A percentile compares a stretch with the other conserved stretches of the same genome.
Conservation (phyloP, 1,139 yeast species). For the Scheffersomyces parashehatae region DNA sequence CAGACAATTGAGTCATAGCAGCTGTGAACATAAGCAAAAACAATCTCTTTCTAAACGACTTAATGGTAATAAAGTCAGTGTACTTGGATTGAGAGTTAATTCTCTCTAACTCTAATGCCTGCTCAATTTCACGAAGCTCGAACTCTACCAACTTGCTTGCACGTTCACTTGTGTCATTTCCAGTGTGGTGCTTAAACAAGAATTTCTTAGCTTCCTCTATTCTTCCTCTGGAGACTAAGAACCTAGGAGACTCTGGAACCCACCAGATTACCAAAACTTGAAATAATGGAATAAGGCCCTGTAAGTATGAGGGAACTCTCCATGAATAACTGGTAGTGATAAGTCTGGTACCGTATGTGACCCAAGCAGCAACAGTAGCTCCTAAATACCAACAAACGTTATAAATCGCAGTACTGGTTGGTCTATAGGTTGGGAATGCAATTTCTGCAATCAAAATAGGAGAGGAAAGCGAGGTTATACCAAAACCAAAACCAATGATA, state of each 20-base stretch:
- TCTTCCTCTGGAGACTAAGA: constrained; percentile 35
- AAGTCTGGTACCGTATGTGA: constrained; percentile 47
- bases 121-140: constrained; percentile 47
- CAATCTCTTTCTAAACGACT: constrained; percentile 47
- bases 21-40: constrained; percentile 36
- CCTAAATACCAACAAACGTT: constrained; percentile 49
- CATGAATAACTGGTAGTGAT: constrained; percentile 34
- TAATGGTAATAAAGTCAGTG: constrained; percentile 34
- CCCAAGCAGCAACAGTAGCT: constrained; percentile 56
- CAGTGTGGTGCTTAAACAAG: constrained; percentile 44
- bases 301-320: constrained; percentile 50
- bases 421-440: constrained; percentile 51
- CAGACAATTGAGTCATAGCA: constrained; percentile 48
- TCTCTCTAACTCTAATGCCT: constrained; percentile 38
- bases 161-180: constrained; percentile 29
- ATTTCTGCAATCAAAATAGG: constrained; percentile 42
- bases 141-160: constrained; percentile 40
- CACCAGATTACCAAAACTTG: constrained; percentile 28
- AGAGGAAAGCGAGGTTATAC: constrained; percentile 37
- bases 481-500: constrained; percentile 44
- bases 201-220: constrained; percentile 31
- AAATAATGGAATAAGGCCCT: constrained; percentile 35
- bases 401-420: constrained; percentile 44
- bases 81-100: constrained; percentile 25
- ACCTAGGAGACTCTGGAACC: constrained; percentile 53